These are phyloP conservation scores for Aspergillus ostianus DNA, from an alignment of 495 filamentous ascomycete genomes.

Conservation along the genomic window DNA sequence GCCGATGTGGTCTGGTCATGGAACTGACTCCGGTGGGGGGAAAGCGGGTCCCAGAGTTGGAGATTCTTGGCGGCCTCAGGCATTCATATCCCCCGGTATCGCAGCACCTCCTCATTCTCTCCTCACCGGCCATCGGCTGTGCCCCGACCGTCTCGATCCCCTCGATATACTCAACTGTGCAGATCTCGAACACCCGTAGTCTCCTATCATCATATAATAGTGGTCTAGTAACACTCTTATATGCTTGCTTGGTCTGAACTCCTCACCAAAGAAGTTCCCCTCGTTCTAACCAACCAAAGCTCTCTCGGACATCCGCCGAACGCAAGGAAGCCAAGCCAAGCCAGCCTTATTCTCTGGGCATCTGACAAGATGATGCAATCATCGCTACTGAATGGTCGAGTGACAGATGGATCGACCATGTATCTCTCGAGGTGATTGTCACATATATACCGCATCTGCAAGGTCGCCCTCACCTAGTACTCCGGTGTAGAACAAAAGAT, in stretches of 20 bases:
- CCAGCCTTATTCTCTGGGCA: not conserved
- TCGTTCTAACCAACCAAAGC: not conserved
- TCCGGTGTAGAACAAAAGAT: no score
- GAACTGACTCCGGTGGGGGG: constrained; percentile 10
- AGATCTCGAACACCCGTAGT: no score
- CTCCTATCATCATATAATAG: no score
- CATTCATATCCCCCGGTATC: not conserved
- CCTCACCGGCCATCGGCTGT: not conserved
- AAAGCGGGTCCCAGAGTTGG: not conserved
- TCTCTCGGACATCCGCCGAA: not conserved
- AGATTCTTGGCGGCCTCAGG: not conserved
- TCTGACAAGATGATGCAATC: not conserved
- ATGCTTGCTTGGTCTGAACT: no score
- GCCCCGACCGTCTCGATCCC: not conserved
- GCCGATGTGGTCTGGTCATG: constrained; percentile 8
- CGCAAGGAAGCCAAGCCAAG: not conserved
- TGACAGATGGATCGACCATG: no score
- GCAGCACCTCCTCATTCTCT: no score
- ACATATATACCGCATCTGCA: not conserved
- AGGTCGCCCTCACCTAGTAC: not conserved
- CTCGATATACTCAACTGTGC: not conserved
- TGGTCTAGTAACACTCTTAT: no score
- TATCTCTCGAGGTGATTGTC: no score
- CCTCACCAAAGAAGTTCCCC: no score
- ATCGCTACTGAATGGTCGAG: no score